Base-by-base conservation (phyloP, 768 basidiomycete species). In the Galerina sulciceps region DNA sequence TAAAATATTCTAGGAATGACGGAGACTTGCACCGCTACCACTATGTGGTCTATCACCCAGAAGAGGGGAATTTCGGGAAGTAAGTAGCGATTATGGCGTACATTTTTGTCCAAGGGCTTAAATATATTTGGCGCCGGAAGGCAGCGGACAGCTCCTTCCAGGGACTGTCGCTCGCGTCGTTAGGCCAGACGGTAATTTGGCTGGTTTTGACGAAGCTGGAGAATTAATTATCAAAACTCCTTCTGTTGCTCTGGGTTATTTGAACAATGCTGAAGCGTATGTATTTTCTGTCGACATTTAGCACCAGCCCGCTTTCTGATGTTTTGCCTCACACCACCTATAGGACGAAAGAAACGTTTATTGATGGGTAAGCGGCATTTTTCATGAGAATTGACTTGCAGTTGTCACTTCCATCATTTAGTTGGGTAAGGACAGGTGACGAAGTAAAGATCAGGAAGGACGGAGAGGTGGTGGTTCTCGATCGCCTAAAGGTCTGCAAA, bases 401-500 rank as follows among this genome's bases (percentile, higher is more conserved):
- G n/a, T 61, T 15, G 13, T 9, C 37, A 11, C 23, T 15, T 6
- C 38, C 6, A 20, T 4, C 35, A 20, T 34, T 6, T 42, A 87
- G 88, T 37, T 91, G 87, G 88, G 76, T 90, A 3, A 78, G 76
- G 51, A 90, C 89, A 0, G 90, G 88, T 1, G 88, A 90, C 62
- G 84, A 88, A 67, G 88, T 81, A 3, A 70, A 74, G 52, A 80
- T 90, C 49, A 76, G 79, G 51, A 68, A 77, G 64, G 79, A 86
- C 55, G 76, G 78, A 6, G 85, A 89, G 55, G 59, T 90, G 4
- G 84, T 83, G 65, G 79, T 90, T 42, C 69, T 87, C 11, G 88
- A 90, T 67, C 78, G 88, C 34, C 67, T 89, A 23, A 90, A 90
- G 76, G 86, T 81, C 18, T 2, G 61, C 36, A 15, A 13, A 49